Evolutionary conservation across 1,139 yeast genomes (phyloP), one percentile per base, ranked within the genome.

Genomic region (Saccharomycopsis hybrid): DNA sequence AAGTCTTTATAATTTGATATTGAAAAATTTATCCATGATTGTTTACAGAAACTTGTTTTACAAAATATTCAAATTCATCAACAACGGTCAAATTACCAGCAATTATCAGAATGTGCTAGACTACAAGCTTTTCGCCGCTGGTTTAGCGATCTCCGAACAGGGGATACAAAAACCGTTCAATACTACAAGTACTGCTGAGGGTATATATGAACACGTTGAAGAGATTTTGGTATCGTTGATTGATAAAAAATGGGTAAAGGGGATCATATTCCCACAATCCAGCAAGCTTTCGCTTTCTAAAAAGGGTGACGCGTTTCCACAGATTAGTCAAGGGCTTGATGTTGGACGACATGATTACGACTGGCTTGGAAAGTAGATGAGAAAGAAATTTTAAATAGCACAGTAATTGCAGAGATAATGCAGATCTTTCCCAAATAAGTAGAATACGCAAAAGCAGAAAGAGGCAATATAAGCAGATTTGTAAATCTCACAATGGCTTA

Each of bases 181-280:
- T 8, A 13, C 9, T 33, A n/a, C 18, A 43, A n/a, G 37, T 40
- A 25, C 28, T 11, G 38, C 31, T 39, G 33, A 48, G 30, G 37
- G 39, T 27, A 18, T 38, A 25, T 33, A 43, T 9, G 33, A 43
- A 3, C 46, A 46, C n/a, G 53, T 52, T 4, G 55, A 52, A 28
- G 55, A 52, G 40, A 38, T 47, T 9, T 35, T 52, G 29, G 55
- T 50, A 8, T 46, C 51, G 3, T 45, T 52, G 29, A 44, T 50
- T 25, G 52, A 46, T 18, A 49, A 49, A 33, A 43, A 47, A 31
- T 52, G 53, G 53, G 36, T 52, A 13, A 49, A 47, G 42, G 55
- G 53, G n/a, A 37, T 50, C 28, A 46, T 52, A n/a, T 49, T 49
- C 41, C 46, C 55, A 25, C 13, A 29, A 25, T n/a, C 38, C 13